Conservation (phyloP, 1,139 yeast genomes). For the Diutina rugosa region DNA sequence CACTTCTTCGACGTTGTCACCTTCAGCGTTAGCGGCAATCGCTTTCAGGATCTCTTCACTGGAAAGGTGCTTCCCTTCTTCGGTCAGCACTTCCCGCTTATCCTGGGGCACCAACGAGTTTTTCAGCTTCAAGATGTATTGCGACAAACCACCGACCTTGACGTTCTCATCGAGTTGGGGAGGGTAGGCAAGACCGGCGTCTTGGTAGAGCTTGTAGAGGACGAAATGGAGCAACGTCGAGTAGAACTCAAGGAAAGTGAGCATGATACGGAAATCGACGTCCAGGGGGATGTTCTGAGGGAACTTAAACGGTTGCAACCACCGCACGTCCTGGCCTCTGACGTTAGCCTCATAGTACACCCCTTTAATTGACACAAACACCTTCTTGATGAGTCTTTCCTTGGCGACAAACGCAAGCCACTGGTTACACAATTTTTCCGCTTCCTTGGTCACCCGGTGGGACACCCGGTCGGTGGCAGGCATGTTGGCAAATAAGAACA, state of each 20-base stretch:
- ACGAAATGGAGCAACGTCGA: slow-evolving; percentile 85
- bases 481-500: slow-evolving; percentile 84
- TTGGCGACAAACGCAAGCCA: slow-evolving; percentile 92
- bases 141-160: slow-evolving; percentile 80
- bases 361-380: slow-evolving; percentile 94
- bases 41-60: slow-evolving; percentile 36
- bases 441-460: slow-evolving; percentile 71
- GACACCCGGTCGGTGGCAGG: slow-evolving; percentile 85
- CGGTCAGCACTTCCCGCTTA: slow-evolving; percentile 8
- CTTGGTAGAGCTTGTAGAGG: slow-evolving; percentile 73
- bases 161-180: slow-evolving; percentile 71
- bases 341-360: slow-evolving; percentile 87
- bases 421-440: slow-evolving; percentile 77
- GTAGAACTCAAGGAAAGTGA: slow-evolving; percentile 91
- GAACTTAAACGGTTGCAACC: slow-evolving; percentile 96
- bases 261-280: slow-evolving; percentile 93
- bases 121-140: slow-evolving; percentile 50
- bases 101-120: slow-evolving; percentile 22
- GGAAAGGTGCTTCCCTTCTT: slow-evolving; percentile 26
- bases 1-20: slow-evolving; percentile 23
- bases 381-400: slow-evolving; percentile 72
- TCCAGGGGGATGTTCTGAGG: slow-evolving; percentile 92
- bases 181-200: slow-evolving; percentile 78
- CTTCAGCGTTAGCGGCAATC: slow-evolving; percentile 27
- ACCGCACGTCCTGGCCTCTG: slow-evolving; percentile 84